Conservation (phyloP, 805 yeast genomes). For the Barnettozyma sp. region DNA sequence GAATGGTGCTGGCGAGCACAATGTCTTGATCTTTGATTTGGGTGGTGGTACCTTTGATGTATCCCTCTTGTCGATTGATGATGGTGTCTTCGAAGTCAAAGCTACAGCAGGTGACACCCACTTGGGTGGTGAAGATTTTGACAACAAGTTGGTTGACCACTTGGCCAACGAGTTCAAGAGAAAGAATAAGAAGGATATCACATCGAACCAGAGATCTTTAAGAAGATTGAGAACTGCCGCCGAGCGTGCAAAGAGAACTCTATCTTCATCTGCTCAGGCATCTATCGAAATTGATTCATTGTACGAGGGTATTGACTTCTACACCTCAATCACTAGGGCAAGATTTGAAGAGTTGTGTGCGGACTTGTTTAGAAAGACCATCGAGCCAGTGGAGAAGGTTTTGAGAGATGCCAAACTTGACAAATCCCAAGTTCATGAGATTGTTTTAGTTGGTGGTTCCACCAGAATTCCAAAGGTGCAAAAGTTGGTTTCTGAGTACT, state of each 20-base stretch:
- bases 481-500: slow-evolving; percentile 93
- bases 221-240: slow-evolving; percentile 98
- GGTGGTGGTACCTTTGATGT: slow-evolving; percentile 99
- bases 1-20: slow-evolving; percentile 66
- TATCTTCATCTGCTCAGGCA: slow-evolving; percentile 95
- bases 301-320: slow-evolving; percentile 95
- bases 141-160: slow-evolving; percentile 90
- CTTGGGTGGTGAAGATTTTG: slow-evolving; percentile 99
- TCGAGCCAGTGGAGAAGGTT: slow-evolving; percentile 96
- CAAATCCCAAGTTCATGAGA: slow-evolving; percentile 89
- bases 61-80: slow-evolving; percentile 85
- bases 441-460: slow-evolving; percentile 97
- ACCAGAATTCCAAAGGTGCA: slow-evolving; percentile 99
- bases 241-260: slow-evolving; percentile 98
- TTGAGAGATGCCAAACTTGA: slow-evolving; percentile 89
- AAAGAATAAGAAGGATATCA: slow-evolving; percentile 92
- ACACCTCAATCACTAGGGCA: slow-evolving; percentile 97
- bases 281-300: slow-evolving; percentile 94
- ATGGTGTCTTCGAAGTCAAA: slow-evolving; percentile 95
- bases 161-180: slow-evolving; percentile 95
- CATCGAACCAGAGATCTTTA: slow-evolving; percentile 91
- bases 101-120: slow-evolving; percentile 81
- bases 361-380: slow-evolving; percentile 89
- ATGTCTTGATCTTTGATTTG: slow-evolving; percentile 87
- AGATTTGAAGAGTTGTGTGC: slow-evolving; percentile 98